Evolutionary conservation across 352 stramenopile species (phyloP).

Genomic region (Chrysophaeum taylorii): DNA sequence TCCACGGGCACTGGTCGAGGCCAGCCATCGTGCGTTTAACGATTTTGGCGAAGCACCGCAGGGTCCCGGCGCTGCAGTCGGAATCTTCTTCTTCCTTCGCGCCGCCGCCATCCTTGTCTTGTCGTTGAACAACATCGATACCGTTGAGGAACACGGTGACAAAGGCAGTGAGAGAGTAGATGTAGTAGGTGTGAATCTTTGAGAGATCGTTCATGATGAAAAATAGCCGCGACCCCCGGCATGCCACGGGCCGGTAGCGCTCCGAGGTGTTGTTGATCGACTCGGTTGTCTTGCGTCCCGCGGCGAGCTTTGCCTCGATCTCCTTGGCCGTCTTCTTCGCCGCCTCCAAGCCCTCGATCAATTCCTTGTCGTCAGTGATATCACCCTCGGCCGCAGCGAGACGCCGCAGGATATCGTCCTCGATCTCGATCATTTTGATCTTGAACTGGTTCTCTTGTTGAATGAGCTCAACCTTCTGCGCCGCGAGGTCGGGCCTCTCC

Average conservation of each 20-base stretch:
- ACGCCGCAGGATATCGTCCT: constrained; percentile 85
- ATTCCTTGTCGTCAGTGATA: constrained; percentile 81
- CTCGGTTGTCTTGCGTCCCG: constrained; percentile 70
- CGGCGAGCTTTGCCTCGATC: constrained; percentile 72
- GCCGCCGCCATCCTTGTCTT: constrained; percentile 3
- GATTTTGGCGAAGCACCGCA: constrained; percentile 16
- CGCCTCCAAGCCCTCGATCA: constrained; percentile 74
- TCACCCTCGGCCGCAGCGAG: constrained; percentile 79
- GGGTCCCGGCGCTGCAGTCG: neutral
- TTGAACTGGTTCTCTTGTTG: constrained; percentile 28
- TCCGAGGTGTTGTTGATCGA: constrained; percentile 79
- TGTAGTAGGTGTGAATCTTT: constrained; percentile 84
- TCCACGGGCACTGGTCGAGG: constrained; percentile 23
- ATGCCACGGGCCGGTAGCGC: constrained; percentile 71
- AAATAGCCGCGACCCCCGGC: constrained; percentile 78
- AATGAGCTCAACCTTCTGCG: constrained; percentile 78
- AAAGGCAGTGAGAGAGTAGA: constrained; percentile 80
- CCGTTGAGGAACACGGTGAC: constrained; percentile 74
- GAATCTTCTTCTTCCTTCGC: constrained; percentile 19
- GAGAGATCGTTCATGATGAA: constrained; percentile 81
- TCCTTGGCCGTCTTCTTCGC: constrained; percentile 75
- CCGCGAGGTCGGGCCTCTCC: constrained; percentile 75
- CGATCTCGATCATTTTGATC: constrained; percentile 70
- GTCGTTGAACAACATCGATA: constrained; percentile 51
- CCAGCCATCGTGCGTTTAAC: constrained; percentile 15